Evolutionary conservation across 1,284 basidiomycete species (phyloP), one percentile per base, ranked within the genome.

Genomic region (Leccinum pachyderme): DNA sequence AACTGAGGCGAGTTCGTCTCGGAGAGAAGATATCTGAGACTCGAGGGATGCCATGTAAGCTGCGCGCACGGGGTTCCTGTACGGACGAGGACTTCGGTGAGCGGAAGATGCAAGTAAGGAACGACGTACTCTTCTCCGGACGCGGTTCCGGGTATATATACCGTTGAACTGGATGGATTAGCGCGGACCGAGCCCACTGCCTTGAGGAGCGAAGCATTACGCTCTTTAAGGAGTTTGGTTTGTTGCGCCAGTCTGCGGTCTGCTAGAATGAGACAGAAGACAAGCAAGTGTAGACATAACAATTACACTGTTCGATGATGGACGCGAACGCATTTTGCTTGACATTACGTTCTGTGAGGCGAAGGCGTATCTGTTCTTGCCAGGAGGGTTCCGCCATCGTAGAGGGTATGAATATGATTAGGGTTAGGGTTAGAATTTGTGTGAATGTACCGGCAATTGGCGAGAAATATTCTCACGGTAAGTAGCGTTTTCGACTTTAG

Each of bases 31-130:
- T 69, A 98, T 91, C 70, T 98, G 95, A 3, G 89, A 87, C 72
- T 98, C 95, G 51, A 98, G 84, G 13, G 95, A 96, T 1, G 87
- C 77, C 64, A 95, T 87, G 70, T 97, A 94, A 25, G 93, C 93
- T 22, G 84, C 82, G 44, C 87, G 86, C 27, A 96, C 87, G 22
- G 93, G 87, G 67, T 93, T 93, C 61, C 86, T 89, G 50, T 55
- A 54, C 25, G 35, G 39, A 56, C 47, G 54, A 49, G 46, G 48
- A 43, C 46, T 45, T 61, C 43, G 58, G 59, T 47, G 53, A 55
- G 62, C 12, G 57, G 47, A 58, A 28, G 33, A 27, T 46, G 39
- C 39, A 59, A 50, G 11, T 37, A 29, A 41, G 35, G 51, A 43
- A 22, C 2, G 18, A 76, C 87, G 63, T 66, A 89, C 87, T 91